Conservation (phyloP, 2,329 filamentous ascomycete genomes). For the Hirsutella rhossiliensis region DNA sequence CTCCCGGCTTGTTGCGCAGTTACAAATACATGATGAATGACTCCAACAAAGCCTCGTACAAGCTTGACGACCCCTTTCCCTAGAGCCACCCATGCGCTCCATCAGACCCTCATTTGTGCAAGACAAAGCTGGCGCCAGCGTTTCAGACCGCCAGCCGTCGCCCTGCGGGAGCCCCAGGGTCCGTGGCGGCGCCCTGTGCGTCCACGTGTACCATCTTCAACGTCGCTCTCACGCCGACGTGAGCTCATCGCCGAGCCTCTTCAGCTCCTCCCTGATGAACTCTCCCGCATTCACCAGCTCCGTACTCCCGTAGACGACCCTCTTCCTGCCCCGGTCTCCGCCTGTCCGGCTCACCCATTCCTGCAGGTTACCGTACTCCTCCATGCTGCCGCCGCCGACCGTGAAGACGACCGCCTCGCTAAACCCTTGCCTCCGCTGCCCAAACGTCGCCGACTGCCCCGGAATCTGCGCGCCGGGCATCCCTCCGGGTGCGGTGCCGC, state of each 20-base stretch:
- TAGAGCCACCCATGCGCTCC: too few relatives aligned
- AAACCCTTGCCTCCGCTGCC: slow-evolving; percentile 80
- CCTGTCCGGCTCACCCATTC: slow-evolving; percentile 82
- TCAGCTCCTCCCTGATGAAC: slow-evolving; percentile 52
- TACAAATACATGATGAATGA: too few relatives aligned
- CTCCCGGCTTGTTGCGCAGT: too few relatives aligned
- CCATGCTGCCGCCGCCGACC: slow-evolving; percentile 93
- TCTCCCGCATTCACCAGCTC: slow-evolving; percentile 61
- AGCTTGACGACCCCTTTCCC: too few relatives aligned
- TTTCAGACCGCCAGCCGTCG: too few relatives aligned
- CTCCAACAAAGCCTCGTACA: too few relatives aligned
- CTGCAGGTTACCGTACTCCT: slow-evolving; percentile 94
- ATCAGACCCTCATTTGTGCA: too few relatives aligned
- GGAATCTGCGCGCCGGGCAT: slow-evolving; percentile 36
- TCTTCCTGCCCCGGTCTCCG: slow-evolving; percentile 54
- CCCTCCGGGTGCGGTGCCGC: slow-evolving; percentile 31
- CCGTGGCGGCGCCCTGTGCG: too few relatives aligned
- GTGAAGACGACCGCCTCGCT: slow-evolving; percentile 89
- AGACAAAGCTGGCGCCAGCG: too few relatives aligned
- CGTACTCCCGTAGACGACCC: slow-evolving; percentile 91
- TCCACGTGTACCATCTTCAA: not conserved
- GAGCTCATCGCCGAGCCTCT: slow-evolving; percentile 48
- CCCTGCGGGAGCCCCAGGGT: too few relatives aligned
- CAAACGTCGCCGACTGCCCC: slow-evolving; percentile 75
- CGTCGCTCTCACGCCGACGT: slow-evolving; percentile 14